These are phyloP conservation scores for Taxillus chinensis DNA, from an alignment of 164 flowering plant species.

Conservation along the genomic window DNA sequence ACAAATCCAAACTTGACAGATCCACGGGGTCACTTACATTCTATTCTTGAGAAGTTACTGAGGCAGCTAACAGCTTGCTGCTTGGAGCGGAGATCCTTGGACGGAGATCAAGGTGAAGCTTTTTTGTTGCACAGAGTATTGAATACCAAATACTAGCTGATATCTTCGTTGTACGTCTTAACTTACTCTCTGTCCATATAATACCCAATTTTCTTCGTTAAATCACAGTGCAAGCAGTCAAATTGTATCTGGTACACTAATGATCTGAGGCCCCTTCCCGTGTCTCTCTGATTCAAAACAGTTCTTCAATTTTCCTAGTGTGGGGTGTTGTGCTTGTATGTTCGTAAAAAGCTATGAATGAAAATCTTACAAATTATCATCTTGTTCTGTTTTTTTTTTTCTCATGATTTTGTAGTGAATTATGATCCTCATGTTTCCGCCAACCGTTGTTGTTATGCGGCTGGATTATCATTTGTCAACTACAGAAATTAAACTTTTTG, in stretches of 20 bases:
- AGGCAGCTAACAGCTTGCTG: conserved; percentile 79
- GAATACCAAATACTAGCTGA: conserved; percentile 17
- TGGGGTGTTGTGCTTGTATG: background rate
- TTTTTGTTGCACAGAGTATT: conserved; percentile 62
- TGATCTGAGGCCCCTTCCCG: background rate
- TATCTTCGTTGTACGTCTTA: background rate
- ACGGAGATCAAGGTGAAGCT: conserved; percentile 89
- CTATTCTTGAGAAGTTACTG: conserved; percentile 68
- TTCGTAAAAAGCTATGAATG: background rate
- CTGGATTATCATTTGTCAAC: too few species aligned
- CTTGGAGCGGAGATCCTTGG: conserved; percentile 61
- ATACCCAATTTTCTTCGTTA: conserved; percentile 1
- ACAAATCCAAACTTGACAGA: conserved; percentile 58
- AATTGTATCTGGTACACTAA: background rate
- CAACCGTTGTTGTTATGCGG: too few species aligned
- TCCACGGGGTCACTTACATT: conserved; percentile 38
- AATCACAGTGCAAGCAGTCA: background rate
- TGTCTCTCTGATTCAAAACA: background rate
- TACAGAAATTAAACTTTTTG: too few species aligned
- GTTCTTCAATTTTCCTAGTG: background rate
- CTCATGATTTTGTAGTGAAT: too few species aligned
- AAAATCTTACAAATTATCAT: background rate
- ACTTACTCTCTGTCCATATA: conserved; percentile 5
- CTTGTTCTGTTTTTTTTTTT: too few species aligned
- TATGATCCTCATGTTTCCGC: too few species aligned